phyloP scores from a whole-genome alignment of 495 filamentous ascomycete species.

The Aspergillus nanangensis region DNA sequence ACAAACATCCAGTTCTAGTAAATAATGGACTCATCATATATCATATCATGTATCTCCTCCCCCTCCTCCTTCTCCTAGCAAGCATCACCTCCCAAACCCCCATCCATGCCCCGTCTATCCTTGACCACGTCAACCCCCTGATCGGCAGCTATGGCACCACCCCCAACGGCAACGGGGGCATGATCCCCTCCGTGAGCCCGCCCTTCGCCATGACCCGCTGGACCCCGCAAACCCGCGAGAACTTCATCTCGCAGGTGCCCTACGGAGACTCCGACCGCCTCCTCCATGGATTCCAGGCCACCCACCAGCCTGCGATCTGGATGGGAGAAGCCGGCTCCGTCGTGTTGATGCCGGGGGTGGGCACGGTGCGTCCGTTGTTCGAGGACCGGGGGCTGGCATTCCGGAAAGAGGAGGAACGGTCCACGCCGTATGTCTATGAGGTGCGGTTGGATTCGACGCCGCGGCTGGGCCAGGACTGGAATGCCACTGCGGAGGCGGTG shows the following conservation, averaged over 20 bases:
- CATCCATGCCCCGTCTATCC: not conserved
- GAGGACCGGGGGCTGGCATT: constrained; percentile 21
- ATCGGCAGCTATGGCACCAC: constrained; percentile 21
- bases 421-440: constrained; percentile 24
- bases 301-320: constrained; percentile 26
- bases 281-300: constrained; percentile 25
- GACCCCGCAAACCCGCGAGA: constrained; percentile 27
- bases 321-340: constrained; percentile 25
- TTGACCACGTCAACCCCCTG: constrained; percentile 15
- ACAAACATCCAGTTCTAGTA: too few species aligned
- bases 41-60: too few species aligned
- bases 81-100: too few species aligned
- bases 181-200: constrained; percentile 23
- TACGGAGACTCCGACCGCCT: constrained; percentile 20
- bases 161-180: constrained; percentile 21
- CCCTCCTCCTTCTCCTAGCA: too few species aligned
- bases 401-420: constrained; percentile 16
- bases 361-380: constrained; percentile 20
- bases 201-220: constrained; percentile 26
- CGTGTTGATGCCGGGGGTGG: constrained; percentile 18
- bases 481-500: constrained; percentile 22
- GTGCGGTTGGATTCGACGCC: constrained; percentile 19
- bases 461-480: constrained; percentile 16
- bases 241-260: constrained; percentile 24
- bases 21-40: too few species aligned